Conservation (phyloP, 805 yeast species). For the Barnettozyma sp. region DNA sequence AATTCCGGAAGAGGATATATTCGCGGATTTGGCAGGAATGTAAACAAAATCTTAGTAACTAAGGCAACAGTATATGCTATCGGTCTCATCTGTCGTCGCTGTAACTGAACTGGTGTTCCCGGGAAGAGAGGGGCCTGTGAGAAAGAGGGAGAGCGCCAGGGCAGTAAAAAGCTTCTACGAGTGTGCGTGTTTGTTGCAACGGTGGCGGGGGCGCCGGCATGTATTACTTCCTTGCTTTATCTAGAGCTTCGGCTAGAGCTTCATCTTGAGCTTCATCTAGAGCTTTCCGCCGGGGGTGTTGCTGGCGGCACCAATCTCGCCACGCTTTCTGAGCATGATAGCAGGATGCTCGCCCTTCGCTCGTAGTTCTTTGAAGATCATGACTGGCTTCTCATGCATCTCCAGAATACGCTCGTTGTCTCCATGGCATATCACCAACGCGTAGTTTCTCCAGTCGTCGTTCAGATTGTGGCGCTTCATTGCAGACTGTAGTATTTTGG, state of each 20-base stretch:
- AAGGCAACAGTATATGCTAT: too few species aligned
- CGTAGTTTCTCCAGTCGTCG: conserved; percentile 83
- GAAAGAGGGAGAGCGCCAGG: too few species aligned
- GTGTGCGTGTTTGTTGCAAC: neutral
- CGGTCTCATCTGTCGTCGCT: too few species aligned
- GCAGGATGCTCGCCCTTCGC: conserved; percentile 86
- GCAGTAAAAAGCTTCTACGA: too few species aligned
- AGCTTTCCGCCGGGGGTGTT: conserved; percentile 39
- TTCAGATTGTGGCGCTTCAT: conserved; percentile 77
- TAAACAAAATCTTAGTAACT: too few species aligned
- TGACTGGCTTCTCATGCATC: conserved; percentile 82
- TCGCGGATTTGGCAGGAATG: too few species aligned
- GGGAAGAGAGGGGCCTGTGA: too few species aligned
- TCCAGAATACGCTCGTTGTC: conserved; percentile 82
- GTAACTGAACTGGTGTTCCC: too few species aligned
- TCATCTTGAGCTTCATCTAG: conserved; percentile 13
- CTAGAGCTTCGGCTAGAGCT: neutral
- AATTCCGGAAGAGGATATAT: too few species aligned
- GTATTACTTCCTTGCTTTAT: too few species aligned
- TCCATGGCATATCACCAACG: conserved; percentile 82
- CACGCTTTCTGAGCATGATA: conserved; percentile 83
- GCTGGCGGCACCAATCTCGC: conserved; percentile 34
- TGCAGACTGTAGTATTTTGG: conserved; percentile 80
- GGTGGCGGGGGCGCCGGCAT: neutral
- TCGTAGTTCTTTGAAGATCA: conserved; percentile 74